Conservation (phyloP, 2,329 filamentous ascomycete species). For the Monosporascus ibericus region DNA sequence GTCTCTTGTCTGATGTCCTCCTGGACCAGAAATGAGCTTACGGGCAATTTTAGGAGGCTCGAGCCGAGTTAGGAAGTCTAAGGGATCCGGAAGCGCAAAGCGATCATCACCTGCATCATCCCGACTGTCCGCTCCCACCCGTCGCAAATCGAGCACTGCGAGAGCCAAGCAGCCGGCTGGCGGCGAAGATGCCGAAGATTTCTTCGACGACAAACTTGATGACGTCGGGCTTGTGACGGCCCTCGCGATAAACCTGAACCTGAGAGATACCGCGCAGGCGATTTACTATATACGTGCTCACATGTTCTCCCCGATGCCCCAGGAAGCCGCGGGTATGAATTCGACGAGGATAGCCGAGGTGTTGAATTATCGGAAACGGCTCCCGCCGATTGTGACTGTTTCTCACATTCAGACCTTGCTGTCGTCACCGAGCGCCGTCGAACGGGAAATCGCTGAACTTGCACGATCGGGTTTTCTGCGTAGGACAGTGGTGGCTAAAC, state of each 20-base stretch:
- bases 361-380: slow-evolving; percentile 50
- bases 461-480: slow-evolving; percentile 50
- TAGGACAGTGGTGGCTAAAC: slow-evolving; percentile 56
- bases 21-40: slow-evolving; percentile 20
- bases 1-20: slow-evolving; percentile 15
- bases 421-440: slow-evolving; percentile 55
- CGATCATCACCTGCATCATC: slow-evolving; percentile 11
- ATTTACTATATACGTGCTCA: slow-evolving; percentile 53
- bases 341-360: slow-evolving; percentile 58
- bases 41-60: slow-evolving; percentile 25
- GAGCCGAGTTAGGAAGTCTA: slow-evolving; percentile 26
- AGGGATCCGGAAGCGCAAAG: slow-evolving; percentile 15
- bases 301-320: slow-evolving; percentile 62
- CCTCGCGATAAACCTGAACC: slow-evolving; percentile 48
- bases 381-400: slow-evolving; percentile 60
- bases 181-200: slow-evolving; percentile 20
- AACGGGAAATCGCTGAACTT: slow-evolving; percentile 61
- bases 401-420: slow-evolving; percentile 62
- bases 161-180: slow-evolving; percentile 14
- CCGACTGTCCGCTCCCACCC: slow-evolving; percentile 12
- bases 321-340: slow-evolving; percentile 52
- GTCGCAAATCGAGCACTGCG: slow-evolving; percentile 16
- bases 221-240: slow-evolving; percentile 53
- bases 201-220: slow-evolving; percentile 45
- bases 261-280: slow-evolving; percentile 58